Evolutionary conservation across 192 early-diverging fungal genomes (phyloP).

Genomic region (Coemansia sp.): DNA sequence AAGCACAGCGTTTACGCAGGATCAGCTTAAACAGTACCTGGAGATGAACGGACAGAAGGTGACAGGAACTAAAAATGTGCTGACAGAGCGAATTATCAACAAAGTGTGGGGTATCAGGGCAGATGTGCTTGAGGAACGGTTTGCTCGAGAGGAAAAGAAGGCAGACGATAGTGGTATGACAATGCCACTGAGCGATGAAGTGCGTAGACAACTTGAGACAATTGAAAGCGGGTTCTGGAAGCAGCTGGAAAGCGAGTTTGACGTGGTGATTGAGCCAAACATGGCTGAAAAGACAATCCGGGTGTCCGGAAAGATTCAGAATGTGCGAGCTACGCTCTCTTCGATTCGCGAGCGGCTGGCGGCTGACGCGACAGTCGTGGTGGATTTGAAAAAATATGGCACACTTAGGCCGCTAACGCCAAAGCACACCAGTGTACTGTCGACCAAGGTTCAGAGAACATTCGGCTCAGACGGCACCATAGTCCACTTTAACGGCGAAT

Average conservation of each 20-base stretch:
- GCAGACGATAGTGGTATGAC: slow-evolving; percentile 16
- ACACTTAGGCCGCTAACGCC: slow-evolving; percentile 16
- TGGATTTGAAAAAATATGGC: slow-evolving; percentile 22
- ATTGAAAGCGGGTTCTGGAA: slow-evolving; percentile 2
- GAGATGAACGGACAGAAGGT: slow-evolving; percentile 3
- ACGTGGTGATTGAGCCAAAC: slow-evolving; percentile 17
- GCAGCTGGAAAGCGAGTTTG: slow-evolving; percentile 26
- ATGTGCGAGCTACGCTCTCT: slow-evolving; percentile 29
- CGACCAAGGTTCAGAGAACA: neutral
- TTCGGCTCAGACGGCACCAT: slow-evolving; percentile 10
- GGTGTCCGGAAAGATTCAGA: slow-evolving; percentile 20
- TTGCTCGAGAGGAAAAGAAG: slow-evolving; percentile 7
- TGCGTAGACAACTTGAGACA: slow-evolving; percentile 6
- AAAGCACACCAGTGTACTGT: neutral
- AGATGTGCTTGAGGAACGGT: slow-evolving; percentile 11
- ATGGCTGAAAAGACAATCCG: slow-evolving; percentile 2
- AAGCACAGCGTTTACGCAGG: slow-evolving; percentile 9
- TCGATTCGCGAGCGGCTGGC: slow-evolving; percentile 36
- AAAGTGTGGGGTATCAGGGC: slow-evolving; percentile 37
- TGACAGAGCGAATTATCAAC: slow-evolving; percentile 33
- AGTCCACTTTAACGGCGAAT: slow-evolving; percentile 16
- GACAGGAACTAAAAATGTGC: slow-evolving; percentile 21
- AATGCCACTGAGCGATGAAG: slow-evolving; percentile 23
- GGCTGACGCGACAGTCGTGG: slow-evolving; percentile 22
- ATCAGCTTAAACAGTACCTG: slow-evolving; percentile 37